Evolutionary conservation across 2,329 filamentous ascomycete genomes (phyloP).

Genomic region (Plenodomus biglobosus): DNA sequence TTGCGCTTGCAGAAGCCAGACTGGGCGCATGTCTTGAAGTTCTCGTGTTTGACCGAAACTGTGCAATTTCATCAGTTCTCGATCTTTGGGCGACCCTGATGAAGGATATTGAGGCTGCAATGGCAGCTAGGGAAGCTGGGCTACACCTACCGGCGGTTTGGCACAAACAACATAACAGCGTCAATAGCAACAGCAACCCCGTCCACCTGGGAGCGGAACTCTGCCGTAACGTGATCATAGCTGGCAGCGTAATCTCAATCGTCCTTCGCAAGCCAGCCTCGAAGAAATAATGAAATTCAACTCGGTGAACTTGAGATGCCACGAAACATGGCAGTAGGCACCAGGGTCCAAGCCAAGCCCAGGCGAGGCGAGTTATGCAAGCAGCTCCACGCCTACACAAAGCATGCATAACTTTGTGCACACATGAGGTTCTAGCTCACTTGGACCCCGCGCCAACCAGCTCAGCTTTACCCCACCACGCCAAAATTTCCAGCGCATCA

Average conservation of each 20-base stretch:
- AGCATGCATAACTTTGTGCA: conserved; percentile 17
- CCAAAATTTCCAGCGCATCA: conserved; percentile 32
- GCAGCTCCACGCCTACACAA: too few species aligned
- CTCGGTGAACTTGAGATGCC: conserved; percentile 3
- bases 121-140: background rate
- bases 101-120: background rate
- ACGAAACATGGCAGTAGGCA: background rate
- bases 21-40: conserved; percentile 96
- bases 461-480: conserved; percentile 28
- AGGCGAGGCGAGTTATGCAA: conserved; percentile 1
- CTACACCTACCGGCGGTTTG: conserved; percentile 42
- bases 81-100: background rate
- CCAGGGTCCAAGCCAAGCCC: background rate
- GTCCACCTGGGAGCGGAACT: conserved; percentile 63
- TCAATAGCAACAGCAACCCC: conserved; percentile 45
- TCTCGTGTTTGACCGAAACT: conserved; percentile 90
- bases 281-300: background rate
- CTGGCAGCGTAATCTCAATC: conserved; percentile 18
- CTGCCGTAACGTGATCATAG: conserved; percentile 29
- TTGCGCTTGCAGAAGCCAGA: conserved; percentile 98
- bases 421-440: conserved; percentile 3
- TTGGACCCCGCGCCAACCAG: conserved; percentile 8
- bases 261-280: conserved; percentile 19
- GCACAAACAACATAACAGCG: conserved; percentile 39
- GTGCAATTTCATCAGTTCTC: conserved; percentile 10